These are phyloP conservation scores for Citrus medica DNA, from an alignment of 345 rosid species.

Conservation along the genomic window DNA sequence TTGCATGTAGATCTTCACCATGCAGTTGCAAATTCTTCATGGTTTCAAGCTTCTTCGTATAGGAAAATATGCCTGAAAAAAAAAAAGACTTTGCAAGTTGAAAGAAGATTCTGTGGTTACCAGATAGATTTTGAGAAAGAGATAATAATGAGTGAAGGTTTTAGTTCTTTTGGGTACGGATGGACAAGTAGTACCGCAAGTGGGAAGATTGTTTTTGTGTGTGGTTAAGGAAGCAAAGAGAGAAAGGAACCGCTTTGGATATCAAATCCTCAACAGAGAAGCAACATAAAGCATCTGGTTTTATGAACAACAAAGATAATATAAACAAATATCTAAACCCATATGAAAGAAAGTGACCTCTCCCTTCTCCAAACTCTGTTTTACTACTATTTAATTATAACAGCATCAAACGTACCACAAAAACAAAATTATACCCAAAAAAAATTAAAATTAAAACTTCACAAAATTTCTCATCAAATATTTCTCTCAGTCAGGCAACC, in stretches of 20 bases:
- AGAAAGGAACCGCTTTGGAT: slow-evolving; percentile 34
- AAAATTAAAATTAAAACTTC: background rate
- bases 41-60: background rate
- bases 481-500: background rate
- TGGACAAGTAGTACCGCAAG: slow-evolving; percentile 24
- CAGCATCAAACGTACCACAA: background rate
- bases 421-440: background rate
- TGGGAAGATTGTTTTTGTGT: slow-evolving; percentile 20
- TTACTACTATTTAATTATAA: background rate
- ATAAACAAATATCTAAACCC: background rate
- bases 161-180: slow-evolving; percentile 41
- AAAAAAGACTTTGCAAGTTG: slow-evolving; percentile 11
- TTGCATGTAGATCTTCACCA: slow-evolving; percentile 29
- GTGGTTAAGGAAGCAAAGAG: slow-evolving; percentile 33
- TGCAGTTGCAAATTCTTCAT: slow-evolving; percentile 28
- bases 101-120: background rate
- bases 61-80: too few relatives aligned
- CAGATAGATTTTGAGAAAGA: slow-evolving; percentile 18
- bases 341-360: slow-evolving; percentile 20
- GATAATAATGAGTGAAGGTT: background rate
- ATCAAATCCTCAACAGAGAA: slow-evolving; percentile 29
- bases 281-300: slow-evolving; percentile 52
- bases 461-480: background rate
- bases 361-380: background rate
- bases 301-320: slow-evolving; percentile 11